Base-by-base conservation (phyloP, 2,329 filamentous ascomycete species). In the Dactylonectria estremocensis region DNA sequence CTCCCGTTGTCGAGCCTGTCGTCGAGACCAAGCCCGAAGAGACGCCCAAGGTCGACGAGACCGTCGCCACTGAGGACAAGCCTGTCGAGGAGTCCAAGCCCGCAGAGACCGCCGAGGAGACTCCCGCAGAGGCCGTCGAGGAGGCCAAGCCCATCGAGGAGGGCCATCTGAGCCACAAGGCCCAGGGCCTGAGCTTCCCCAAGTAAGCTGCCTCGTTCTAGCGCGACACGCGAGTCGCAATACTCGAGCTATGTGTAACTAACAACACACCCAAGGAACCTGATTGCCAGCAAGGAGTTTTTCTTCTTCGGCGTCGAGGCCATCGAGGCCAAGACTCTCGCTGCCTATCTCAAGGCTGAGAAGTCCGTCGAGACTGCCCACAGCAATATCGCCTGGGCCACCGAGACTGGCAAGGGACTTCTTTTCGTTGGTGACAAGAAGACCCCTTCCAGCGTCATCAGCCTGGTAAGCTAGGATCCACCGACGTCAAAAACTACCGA, bases 361-460 rank as follows among this genome's bases (percentile, higher is more conserved):
- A 98, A 98, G 91, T 87, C 91, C 64, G 87, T 91, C 61, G 87
- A 88, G 69, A 82, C 91, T 73, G 92, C 93, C 69, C 92, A 97
- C 85, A 88, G 93, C 73, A 92, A 92, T 76, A 92, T 91, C 74
- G 93, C 96, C 40, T 98, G 96, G 94, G 94, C 95, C 71, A 91
- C 91, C 75, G 91, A 97, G 87, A 98, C 95, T 67, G 95, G 95
- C 82, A 97, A 97, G 88, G 96, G 96, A 79, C 92, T 98, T 20
- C 87, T 98, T 48, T 97, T 97, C 88, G 93, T 94, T 83, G 92
- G 92, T 78, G 93, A 97, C 84, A 97, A 97, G 90, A 86, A 89
- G 72, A 88, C 89, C 67, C 95, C 95, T 68, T 87, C 91, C 74
- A 92, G 94, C 78, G 91, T 96, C 76, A 92, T 98, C 82, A 93